Percentiles rank a stretch among this genome's conserved stretches.
phyloP scores from a whole-genome alignment of 192 early-diverging fungal genomes.

The Coemansia sp. region DNA sequence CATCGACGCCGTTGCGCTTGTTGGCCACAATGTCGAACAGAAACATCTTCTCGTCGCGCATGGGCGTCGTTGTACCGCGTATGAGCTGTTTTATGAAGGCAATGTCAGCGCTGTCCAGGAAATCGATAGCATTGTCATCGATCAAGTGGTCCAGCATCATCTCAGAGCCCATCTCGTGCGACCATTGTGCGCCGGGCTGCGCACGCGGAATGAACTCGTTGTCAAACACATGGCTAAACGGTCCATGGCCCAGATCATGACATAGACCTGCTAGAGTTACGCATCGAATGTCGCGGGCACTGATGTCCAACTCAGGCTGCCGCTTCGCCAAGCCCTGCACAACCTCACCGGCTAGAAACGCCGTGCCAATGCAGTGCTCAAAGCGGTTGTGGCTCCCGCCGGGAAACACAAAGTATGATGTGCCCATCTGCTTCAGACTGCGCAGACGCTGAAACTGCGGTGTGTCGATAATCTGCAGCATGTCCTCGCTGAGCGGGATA shows the following conservation, averaged over 20 bases:
- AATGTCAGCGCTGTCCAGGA: constrained; percentile 58
- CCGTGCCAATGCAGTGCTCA: constrained; percentile 91
- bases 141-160: constrained; percentile 84
- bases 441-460: constrained; percentile 94
- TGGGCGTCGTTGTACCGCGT: constrained; percentile 50
- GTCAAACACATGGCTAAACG: constrained; percentile 96
- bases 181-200: constrained; percentile 60
- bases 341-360: constrained; percentile 73
- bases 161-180: constrained; percentile 77
- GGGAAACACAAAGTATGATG: constrained; percentile 87
- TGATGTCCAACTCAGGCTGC: constrained; percentile 81
- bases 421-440: constrained; percentile 87
- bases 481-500: constrained; percentile 69
- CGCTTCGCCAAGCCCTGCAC: constrained; percentile 66
- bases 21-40: constrained; percentile 97
- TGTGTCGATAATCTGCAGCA: constrained; percentile 81
- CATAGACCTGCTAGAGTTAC: constrained; percentile 88
- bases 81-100: constrained; percentile 75
- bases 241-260: constrained; percentile 97
- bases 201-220: constrained; percentile 74
- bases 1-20: constrained; percentile 89
- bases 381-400: constrained; percentile 96
- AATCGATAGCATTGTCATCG: constrained; percentile 69
- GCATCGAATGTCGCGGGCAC: constrained; percentile 77
- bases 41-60: constrained; percentile 60